Evolutionary conservation across 2,329 filamentous ascomycete species (phyloP).

Genomic region (Plenodomus biglobosus): DNA sequence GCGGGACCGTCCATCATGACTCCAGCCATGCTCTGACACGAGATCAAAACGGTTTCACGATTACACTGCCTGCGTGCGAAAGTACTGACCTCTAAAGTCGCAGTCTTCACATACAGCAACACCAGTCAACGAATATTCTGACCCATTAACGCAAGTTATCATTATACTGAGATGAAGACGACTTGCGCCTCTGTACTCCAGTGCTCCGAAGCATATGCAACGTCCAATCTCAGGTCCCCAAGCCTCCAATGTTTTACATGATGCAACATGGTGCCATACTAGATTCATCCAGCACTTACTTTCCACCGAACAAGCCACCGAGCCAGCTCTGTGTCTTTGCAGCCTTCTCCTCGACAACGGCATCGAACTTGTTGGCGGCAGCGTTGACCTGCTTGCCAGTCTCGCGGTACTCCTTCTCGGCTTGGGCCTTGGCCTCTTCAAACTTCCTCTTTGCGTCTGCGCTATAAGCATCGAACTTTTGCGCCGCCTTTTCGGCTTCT

Average conservation of each 20-base stretch:
- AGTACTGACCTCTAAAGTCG: not conserved
- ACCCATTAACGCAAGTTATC: not conserved
- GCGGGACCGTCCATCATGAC: too few species aligned
- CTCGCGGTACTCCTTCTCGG: conserved; percentile 43
- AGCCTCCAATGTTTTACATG: not conserved
- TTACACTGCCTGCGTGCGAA: not conserved
- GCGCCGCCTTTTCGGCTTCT: conserved; percentile 64
- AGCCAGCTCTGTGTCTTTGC: conserved; percentile 81
- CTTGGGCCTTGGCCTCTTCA: conserved; percentile 62
- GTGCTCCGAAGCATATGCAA: conserved; percentile 29
- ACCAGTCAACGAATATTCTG: not conserved
- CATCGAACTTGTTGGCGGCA: conserved; percentile 75
- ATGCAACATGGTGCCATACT: not conserved
- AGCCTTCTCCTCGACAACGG: conserved; percentile 75
- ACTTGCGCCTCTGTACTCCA: conserved; percentile 22
- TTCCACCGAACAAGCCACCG: conserved; percentile 80
- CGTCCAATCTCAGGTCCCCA: conserved; percentile 3
- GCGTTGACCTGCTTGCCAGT: conserved; percentile 55
- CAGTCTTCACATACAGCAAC: not conserved
- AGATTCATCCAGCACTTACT: conserved; percentile 18
- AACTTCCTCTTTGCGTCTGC: conserved; percentile 62
- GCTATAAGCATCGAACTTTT: conserved; percentile 56
- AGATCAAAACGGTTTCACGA: too few species aligned
- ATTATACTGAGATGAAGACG: conserved; percentile 11
- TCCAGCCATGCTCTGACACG: too few species aligned